These are phyloP conservation scores for Lablab purpureus DNA, from an alignment of 306 rosid species.

Conservation along the genomic window DNA sequence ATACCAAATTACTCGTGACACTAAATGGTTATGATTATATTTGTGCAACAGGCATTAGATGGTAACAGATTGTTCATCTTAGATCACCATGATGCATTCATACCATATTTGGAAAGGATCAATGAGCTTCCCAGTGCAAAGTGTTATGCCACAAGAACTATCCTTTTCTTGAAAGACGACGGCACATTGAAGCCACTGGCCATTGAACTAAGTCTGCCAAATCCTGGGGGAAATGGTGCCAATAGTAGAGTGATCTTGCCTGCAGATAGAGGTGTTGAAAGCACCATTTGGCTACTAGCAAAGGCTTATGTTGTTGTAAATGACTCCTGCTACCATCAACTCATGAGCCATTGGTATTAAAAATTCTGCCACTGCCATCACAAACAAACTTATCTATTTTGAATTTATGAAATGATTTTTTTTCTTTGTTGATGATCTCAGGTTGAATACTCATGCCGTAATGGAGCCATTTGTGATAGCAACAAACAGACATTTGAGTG, in stretches of 20 bases:
- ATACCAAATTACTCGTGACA: neutral
- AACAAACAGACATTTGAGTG: conserved; percentile 52
- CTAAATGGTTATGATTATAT: neutral
- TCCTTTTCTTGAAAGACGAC: conserved; percentile 64
- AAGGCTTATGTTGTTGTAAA: conserved; percentile 69
- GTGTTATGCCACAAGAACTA: conserved; percentile 69
- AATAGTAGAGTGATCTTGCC: conserved; percentile 60
- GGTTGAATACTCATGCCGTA: conserved; percentile 81
- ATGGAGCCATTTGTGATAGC: conserved; percentile 67
- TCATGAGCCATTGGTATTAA: conserved; percentile 63
- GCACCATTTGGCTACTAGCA: conserved; percentile 66
- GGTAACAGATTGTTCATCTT: conserved; percentile 62
- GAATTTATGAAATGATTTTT: neutral
- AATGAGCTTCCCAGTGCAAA: conserved; percentile 39
- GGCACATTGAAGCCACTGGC: conserved; percentile 74
- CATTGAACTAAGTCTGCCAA: conserved; percentile 66
- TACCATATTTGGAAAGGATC: conserved; percentile 59
- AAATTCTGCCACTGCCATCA: too few relatives aligned
- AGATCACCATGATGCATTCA: conserved; percentile 68
- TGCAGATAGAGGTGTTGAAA: conserved; percentile 55
- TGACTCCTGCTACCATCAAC: conserved; percentile 70
- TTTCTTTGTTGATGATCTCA: conserved; percentile 16
- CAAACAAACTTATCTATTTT: neutral
- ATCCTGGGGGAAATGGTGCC: conserved; percentile 65
- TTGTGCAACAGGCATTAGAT: conserved; percentile 56